Base-by-base conservation (phyloP, 495 filamentous ascomycete species). In the Aspergillus funiculosus region DNA sequence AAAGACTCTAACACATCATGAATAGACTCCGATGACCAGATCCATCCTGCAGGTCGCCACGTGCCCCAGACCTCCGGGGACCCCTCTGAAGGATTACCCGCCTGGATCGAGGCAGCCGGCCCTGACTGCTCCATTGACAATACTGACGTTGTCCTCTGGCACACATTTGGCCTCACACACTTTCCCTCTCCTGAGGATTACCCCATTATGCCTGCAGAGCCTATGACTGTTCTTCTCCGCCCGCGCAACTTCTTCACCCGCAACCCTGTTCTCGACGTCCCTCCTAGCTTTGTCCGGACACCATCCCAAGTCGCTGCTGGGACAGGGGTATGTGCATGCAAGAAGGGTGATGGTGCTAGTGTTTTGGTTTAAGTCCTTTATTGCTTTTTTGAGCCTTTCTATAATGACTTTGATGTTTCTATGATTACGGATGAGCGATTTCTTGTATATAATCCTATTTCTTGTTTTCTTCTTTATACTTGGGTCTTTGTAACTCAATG, bases 161-260 rank as follows among this genome's bases (percentile, higher is more conserved):
- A 97, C 64, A 97, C 91, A 0, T 97, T 95, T 57, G 91, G 91
- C 21, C 69, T 95, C 4, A 90, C 83, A 6, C 91, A 97, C 62
- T 94, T 95, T 74, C 90, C 91, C 0, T 66, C 87, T 1, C 89
- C 89, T 0, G 91, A 97, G 58, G 91, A 97, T 61, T 97, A 86
- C 67, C 91, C 91, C 22, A 74, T 97, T 54, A 97, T 97, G 91
- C 91, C 89, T 1, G 86, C 83, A 0, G 88, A 94, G 71, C 85
- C 86, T 0, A 89, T 95, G 79, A 88, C 81, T 5, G 59, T 95
- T 54, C 69, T 95, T 18, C 70, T 97, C 32, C 70, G 89, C 32
- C 91, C 91, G 3, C 73, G 89, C 14, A 80, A 95, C 69, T 97
- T 95, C 75, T 95, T 95, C 63, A 64, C 75, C 14, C 74, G 79